These are phyloP conservation scores for Usnea hakonensis DNA, from an alignment of 495 filamentous ascomycete genomes.

Conservation along the genomic window DNA sequence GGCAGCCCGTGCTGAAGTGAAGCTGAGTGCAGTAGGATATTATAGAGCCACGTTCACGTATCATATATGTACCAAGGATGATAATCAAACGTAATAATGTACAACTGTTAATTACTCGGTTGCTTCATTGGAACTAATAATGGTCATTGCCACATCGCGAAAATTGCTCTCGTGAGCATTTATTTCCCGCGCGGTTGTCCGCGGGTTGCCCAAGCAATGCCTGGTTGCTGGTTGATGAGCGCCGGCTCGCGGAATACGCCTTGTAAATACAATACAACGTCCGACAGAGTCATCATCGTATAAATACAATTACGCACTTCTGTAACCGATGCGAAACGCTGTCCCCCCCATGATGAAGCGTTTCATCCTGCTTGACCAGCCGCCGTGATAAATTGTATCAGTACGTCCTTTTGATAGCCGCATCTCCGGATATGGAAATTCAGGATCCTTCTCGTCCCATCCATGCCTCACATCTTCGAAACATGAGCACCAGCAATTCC, in stretches of 20 bases:
- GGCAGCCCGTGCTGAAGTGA: too few relatives aligned
- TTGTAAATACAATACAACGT: not conserved
- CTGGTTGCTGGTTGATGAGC: not conserved
- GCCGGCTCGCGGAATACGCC: too few relatives aligned
- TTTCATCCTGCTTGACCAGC: not conserved
- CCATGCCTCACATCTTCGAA: constrained; percentile 30
- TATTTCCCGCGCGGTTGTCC: not conserved
- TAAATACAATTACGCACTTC: not conserved
- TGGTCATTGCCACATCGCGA: too few relatives aligned
- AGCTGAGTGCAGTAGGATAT: too few relatives aligned
- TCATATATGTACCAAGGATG: too few relatives aligned
- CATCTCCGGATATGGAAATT: not conserved
- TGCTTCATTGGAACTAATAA: too few relatives aligned
- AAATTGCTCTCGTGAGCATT: too few relatives aligned
- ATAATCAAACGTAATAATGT: too few relatives aligned
- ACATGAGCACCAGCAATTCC: constrained; percentile 27
- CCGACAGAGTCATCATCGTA: too few relatives aligned
- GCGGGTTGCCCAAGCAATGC: not conserved
- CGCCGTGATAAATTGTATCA: not conserved
- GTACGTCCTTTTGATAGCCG: not conserved
- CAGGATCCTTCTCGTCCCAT: not conserved
- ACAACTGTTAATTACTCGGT: too few relatives aligned
- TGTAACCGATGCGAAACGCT: not conserved
- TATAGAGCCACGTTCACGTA: too few relatives aligned
- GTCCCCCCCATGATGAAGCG: not conserved